These are phyloP conservation scores for Eutypella sp. DNA, from an alignment of 2,329 filamentous ascomycete genomes.

Conservation along the genomic window DNA sequence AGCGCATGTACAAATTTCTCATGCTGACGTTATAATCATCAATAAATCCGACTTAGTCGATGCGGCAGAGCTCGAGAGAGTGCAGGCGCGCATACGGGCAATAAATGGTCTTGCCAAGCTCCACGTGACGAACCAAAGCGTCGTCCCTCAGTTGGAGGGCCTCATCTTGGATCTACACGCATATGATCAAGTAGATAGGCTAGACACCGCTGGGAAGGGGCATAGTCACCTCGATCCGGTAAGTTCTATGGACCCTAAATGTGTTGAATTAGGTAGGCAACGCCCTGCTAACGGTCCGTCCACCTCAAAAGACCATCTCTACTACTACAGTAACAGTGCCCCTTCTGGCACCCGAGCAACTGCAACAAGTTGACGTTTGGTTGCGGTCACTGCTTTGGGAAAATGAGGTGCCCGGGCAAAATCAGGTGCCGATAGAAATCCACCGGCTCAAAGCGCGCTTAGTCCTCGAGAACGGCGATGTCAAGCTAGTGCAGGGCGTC, in stretches of 20 bases:
- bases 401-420: conserved; percentile 48
- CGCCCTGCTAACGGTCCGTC: conserved; percentile 10
- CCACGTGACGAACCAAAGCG: conserved; percentile 73
- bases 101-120: conserved; percentile 90
- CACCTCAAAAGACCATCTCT: conserved; percentile 63
- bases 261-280: not conserved
- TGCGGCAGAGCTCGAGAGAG: conserved; percentile 59
- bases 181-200: conserved; percentile 73
- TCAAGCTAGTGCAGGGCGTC: conserved; percentile 84
- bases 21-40: conserved; percentile 90
- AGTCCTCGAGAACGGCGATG: conserved; percentile 55
- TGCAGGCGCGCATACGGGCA: conserved; percentile 66
- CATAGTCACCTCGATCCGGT: conserved; percentile 90
- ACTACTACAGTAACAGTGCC: conserved; percentile 71
- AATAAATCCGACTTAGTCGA: conserved; percentile 90
- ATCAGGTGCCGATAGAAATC: conserved; percentile 60
- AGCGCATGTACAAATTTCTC: conserved; percentile 92
- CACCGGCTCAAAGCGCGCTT: conserved; percentile 84
- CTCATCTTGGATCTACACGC: conserved; percentile 86
- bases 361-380: conserved; percentile 71
- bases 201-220: conserved; percentile 69
- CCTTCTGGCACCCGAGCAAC: conserved; percentile 48
- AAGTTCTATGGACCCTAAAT: conserved; percentile 25
- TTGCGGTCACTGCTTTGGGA: conserved; percentile 84
- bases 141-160: conserved; percentile 77